A percentile compares a stretch with the other conserved stretches of the same genome.
Evolutionary conservation across 305 asterid genomes (phyloP).

Genomic region (Fraxinus paxiana): DNA sequence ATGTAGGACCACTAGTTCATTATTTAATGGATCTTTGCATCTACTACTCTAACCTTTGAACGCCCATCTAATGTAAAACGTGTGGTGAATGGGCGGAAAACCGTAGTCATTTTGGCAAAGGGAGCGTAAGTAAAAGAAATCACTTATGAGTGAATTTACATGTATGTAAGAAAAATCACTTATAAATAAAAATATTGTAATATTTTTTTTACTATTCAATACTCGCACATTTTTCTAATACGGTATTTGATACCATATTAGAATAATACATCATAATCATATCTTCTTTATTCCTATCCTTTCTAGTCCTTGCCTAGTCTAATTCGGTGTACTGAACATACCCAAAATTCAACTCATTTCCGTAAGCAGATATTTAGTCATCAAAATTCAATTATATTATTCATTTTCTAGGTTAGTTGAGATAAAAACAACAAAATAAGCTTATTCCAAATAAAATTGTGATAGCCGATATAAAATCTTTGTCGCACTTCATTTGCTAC

Average conservation of each 20-base stretch:
- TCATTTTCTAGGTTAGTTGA: not conserved
- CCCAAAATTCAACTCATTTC: not conserved
- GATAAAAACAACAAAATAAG: not conserved
- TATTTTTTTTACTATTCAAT: too few species aligned
- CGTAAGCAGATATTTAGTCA: not conserved
- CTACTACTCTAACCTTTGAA: not conserved
- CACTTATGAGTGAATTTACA: not conserved
- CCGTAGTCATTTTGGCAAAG: not conserved
- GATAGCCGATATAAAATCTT: not conserved
- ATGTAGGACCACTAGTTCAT: not conserved
- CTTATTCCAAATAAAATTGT: not conserved
- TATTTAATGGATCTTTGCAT: not conserved
- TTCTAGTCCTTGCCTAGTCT: not conserved
- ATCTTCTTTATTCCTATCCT: not conserved
- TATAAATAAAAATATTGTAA: too few species aligned
- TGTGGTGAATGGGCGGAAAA: not conserved
- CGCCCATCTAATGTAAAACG: not conserved
- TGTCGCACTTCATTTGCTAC: not conserved
- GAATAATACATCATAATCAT: not conserved
- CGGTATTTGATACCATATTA: not conserved
- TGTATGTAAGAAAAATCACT: not conserved
- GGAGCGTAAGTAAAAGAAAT: not conserved
- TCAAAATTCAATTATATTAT: not conserved
- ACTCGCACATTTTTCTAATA: not conserved
- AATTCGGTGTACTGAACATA: not conserved